phyloP scores from a whole-genome alignment of 2,329 filamentous ascomycete species.

The Byssothecium circinans region DNA sequence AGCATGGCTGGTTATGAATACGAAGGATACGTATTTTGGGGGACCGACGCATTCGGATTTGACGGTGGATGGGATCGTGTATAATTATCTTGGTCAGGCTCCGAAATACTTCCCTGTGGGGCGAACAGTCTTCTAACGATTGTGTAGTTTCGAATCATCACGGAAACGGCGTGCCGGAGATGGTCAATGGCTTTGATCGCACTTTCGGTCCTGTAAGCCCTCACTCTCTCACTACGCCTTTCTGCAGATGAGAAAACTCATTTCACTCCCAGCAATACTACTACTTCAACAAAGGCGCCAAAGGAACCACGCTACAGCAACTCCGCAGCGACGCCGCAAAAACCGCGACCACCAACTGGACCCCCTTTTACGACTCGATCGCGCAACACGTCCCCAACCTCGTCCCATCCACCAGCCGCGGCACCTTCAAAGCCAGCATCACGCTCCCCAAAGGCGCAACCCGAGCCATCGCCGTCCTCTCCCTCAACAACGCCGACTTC shows the following conservation, averaged over 20 bases:
- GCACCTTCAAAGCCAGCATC: slow-evolving; percentile 55
- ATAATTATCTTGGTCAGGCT: slow-evolving; percentile 55
- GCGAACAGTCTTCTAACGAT: slow-evolving; percentile 51
- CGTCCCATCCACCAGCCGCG: slow-evolving; percentile 55
- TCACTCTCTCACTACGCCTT: background rate
- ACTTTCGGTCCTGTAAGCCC: slow-evolving; percentile 59
- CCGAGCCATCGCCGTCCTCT: slow-evolving; percentile 58
- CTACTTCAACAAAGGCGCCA: slow-evolving; percentile 62
- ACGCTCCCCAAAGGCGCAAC: slow-evolving; percentile 56
- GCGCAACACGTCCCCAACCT: slow-evolving; percentile 62
- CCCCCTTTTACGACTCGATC: slow-evolving; percentile 66
- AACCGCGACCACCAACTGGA: slow-evolving; percentile 57
- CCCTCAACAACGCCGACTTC: slow-evolving; percentile 55
- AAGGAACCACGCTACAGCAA: slow-evolving; percentile 34
- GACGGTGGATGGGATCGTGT: slow-evolving; percentile 65
- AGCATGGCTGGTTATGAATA: slow-evolving; percentile 67
- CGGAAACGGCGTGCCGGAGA: slow-evolving; percentile 64
- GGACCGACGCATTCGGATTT: slow-evolving; percentile 65
- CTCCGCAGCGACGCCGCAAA: slow-evolving; percentile 58
- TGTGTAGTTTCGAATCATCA: slow-evolving; percentile 60
- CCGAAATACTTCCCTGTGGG: background rate
- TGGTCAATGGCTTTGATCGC: slow-evolving; percentile 65
- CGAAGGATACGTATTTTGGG: slow-evolving; percentile 63
- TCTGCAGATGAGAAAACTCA: slow-evolving; percentile 18
- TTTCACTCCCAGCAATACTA: slow-evolving; percentile 54